Evolutionary conservation across 169 alveolate species (phyloP).

Genomic region (Plasmodium fragile): DNA sequence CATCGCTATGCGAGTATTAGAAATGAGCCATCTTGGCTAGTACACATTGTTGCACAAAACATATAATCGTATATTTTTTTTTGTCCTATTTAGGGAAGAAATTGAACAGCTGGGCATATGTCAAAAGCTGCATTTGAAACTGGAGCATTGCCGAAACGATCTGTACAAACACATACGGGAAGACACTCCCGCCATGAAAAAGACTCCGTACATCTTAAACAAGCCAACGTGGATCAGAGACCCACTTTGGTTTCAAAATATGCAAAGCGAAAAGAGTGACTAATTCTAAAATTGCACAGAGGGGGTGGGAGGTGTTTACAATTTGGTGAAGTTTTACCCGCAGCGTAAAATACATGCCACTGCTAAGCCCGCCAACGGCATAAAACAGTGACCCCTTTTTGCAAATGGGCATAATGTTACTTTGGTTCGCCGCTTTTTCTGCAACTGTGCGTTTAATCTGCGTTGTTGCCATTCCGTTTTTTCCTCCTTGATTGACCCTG

Average conservation of each 20-base stretch:
- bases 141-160: constrained; percentile 74
- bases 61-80: neutral
- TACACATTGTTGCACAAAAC: neutral
- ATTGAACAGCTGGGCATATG: constrained; percentile 77
- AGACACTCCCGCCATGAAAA: constrained; percentile 76
- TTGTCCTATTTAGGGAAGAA: constrained; percentile 50
- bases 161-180: constrained; percentile 76
- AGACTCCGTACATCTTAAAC: constrained; percentile 54
- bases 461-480: neutral
- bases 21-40: neutral
- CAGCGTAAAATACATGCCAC: neutral
- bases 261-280: constrained; percentile 27
- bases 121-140: constrained; percentile 62
- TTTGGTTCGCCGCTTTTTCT: neutral
- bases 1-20: neutral
- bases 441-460: neutral
- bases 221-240: constrained; percentile 67
- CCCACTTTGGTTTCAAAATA: constrained; percentile 66
- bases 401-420: neutral
- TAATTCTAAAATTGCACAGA: constrained; percentile 2
- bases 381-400: neutral
- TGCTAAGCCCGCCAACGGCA: neutral
- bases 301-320: neutral
- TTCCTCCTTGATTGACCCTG: neutral
- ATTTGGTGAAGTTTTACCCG: neutral